Base-by-base conservation (phyloP, 495 filamentous ascomycete genomes). In the Entonaema liquescens region DNA sequence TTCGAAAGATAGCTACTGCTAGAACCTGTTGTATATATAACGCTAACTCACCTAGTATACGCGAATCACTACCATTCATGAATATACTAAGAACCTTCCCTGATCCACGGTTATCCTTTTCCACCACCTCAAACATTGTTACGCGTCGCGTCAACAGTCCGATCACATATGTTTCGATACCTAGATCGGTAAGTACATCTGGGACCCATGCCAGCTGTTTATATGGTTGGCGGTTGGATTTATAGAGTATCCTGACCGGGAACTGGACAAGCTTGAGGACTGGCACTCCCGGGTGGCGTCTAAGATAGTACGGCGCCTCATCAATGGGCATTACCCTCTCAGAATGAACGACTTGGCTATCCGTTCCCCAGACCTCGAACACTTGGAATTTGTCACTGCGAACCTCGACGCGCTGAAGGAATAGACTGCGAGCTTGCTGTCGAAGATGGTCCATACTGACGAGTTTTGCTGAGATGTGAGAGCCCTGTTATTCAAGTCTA, bases 201-300 rank as follows among this genome's bases (percentile, higher is more conserved):
- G 33, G 36, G 26, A 65, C 7, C 61, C 49, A 65, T n/a, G 35
- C 50, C 12, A 65, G n/a, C 21, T 15, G 12, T 12, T 21, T 25
- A 23, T n/a, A 35, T 6, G n/a, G 9, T 1, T 36, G 2, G n/a
- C 9, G 3, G 9, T 19, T 1, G 2, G 35, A 31, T 12, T 21
- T 17, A 5, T 40, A 15, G 2, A 31, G 23, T 17, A 33, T n/a
- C 13, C 2, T 23, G 19, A 55, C 15, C 0, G 17, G n/a, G 3
- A 68, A 9, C 5, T 17, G 21, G 49, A 65, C 17, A 9, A 70
- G 35, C 38, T 38, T 65, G 31, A 70, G 44, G n/a, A 9, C 44
- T 12, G 61, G 56, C n/a, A 57, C 12, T 2, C 11, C 29, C 2
- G 56, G 2, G 9, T 52, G n/a, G 1, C 8, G 13, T 65, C 5